Percentiles rank a stretch among this genome's conserved stretches.
These are phyloP conservation scores for Calonectria leucothoes DNA, from an alignment of 2,329 filamentous ascomycete species.

Conservation along the genomic window DNA sequence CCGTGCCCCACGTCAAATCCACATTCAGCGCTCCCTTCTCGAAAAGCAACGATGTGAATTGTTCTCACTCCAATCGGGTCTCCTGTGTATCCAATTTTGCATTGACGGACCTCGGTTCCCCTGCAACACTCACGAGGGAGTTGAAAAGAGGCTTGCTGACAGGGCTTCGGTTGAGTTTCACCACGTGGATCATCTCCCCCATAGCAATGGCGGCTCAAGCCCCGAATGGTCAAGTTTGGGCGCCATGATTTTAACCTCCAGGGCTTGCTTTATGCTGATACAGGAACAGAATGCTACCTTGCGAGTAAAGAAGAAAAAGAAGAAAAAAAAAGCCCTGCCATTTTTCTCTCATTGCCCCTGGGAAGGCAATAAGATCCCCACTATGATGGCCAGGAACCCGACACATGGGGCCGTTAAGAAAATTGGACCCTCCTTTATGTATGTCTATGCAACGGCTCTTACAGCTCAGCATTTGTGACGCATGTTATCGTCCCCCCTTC, in stretches of 20 bases:
- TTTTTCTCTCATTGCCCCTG: background rate
- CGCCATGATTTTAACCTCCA: conserved; percentile 24
- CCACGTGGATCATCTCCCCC: conserved; percentile 39
- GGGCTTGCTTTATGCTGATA: conserved; percentile 16
- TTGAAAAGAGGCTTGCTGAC: conserved; percentile 17
- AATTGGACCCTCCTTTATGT: conserved; percentile 20
- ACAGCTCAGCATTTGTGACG: conserved; percentile 28
- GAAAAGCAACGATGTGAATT: background rate
- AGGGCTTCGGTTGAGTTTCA: conserved; percentile 35
- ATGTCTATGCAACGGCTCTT: conserved; percentile 31
- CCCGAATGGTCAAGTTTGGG: conserved; percentile 32
- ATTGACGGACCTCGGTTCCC: conserved; percentile 20
- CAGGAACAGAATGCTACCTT: conserved; percentile 19
- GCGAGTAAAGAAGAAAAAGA: background rate
- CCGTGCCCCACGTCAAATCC: conserved; percentile 18
- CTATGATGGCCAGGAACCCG: conserved; percentile 23
- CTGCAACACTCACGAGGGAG: conserved; percentile 17
- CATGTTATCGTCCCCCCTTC: conserved; percentile 23
- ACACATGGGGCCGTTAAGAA: conserved; percentile 37
- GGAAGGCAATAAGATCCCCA: conserved; percentile 30
- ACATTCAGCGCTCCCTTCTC: conserved; percentile 1
- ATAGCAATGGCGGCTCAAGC: conserved; percentile 32
- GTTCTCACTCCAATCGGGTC: background rate
- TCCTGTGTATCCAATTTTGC: conserved; percentile 6
- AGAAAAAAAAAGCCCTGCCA: background rate